A percentile compares a stretch with the other conserved stretches of the same genome.
Evolutionary conservation across 768 basidiomycete species (phyloP).

Genomic region (Lactarius indigo): DNA sequence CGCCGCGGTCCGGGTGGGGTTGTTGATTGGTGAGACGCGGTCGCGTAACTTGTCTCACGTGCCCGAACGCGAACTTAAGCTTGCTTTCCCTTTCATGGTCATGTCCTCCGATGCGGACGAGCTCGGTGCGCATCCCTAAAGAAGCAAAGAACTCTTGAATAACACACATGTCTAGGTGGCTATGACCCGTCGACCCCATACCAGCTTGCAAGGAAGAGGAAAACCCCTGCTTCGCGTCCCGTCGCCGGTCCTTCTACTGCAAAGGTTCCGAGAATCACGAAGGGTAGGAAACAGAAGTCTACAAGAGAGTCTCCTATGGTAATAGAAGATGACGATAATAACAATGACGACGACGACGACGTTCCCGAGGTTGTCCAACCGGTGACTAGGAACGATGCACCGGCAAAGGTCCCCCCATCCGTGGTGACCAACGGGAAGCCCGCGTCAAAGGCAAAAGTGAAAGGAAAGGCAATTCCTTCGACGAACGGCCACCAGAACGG

Average conservation of each 20-base stretch:
- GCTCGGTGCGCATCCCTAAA: conserved; percentile 25
- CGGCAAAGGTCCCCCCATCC: conserved; percentile 11
- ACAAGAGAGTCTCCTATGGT: conserved; percentile 15
- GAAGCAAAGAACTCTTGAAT: conserved; percentile 5
- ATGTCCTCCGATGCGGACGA: conserved; percentile 26
- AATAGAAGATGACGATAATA: conserved; percentile 25
- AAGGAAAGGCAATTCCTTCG: conserved; percentile 33
- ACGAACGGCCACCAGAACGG: conserved; percentile 19
- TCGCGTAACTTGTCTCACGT: neutral
- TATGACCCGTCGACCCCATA: conserved; percentile 34
- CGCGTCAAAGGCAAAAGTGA: conserved; percentile 35
- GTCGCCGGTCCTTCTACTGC: conserved; percentile 26
- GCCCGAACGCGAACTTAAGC: neutral
- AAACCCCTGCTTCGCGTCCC: conserved; percentile 21
- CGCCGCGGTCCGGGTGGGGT: conserved; percentile 1
- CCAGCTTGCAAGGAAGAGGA: conserved; percentile 27
- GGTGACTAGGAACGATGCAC: conserved; percentile 21
- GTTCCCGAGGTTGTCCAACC: conserved; percentile 25
- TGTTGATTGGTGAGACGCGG: conserved; percentile 9
- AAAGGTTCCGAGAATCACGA: conserved; percentile 17
- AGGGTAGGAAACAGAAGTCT: conserved; percentile 19
- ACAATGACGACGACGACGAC: conserved; percentile 27
- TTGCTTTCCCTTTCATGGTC: neutral
- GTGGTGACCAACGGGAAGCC: conserved; percentile 31
- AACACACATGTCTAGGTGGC: conserved; percentile 19